These are phyloP conservation scores for Ballota nigra DNA, from an alignment of 257 asterid genomes.

Conservation along the genomic window DNA sequence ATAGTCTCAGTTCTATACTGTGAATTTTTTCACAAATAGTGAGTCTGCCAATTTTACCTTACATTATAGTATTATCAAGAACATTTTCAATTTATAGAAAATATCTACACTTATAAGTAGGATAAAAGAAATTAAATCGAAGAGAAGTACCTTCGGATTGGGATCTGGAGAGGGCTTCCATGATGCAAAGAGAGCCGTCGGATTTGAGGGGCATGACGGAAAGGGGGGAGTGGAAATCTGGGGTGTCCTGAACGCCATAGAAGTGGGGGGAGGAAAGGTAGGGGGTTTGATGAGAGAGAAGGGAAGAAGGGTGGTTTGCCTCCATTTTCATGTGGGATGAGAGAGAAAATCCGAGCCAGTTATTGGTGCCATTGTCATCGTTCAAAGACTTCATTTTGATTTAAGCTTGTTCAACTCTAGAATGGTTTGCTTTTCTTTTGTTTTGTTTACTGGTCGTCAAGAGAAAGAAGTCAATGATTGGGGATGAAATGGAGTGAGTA, in stretches of 20 bases:
- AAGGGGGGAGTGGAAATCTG: slow-evolving; percentile 46
- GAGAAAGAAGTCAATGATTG: slow-evolving; percentile 57
- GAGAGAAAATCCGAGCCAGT: slow-evolving; percentile 88
- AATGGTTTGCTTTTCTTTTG: not conserved
- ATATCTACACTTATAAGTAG: no score
- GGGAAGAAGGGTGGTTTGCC: slow-evolving; percentile 9
- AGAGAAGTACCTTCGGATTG: slow-evolving; percentile 51
- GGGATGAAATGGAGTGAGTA: slow-evolving; percentile 40
- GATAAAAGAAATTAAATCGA: no score
- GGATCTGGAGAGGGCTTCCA: slow-evolving; percentile 74
- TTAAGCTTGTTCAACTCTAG: not conserved
- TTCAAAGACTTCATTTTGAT: slow-evolving; percentile 55
- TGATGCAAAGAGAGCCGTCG: slow-evolving; percentile 79
- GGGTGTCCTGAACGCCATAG: no score
- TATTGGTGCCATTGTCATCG: slow-evolving; percentile 33
- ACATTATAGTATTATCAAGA: no score
- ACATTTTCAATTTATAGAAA: no score
- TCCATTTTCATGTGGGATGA: slow-evolving; percentile 76
- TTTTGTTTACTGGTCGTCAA: slow-evolving; percentile 31
- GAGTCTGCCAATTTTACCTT: no score
- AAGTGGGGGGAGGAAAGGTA: slow-evolving; percentile 14
- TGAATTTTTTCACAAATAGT: no score
- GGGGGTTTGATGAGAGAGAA: slow-evolving; percentile 1
- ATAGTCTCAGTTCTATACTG: no score
- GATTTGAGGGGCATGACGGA: slow-evolving; percentile 81